Evolutionary conservation across 1,139 yeast species (phyloP).

Genomic region (Magnusiomyces suaveolens): DNA sequence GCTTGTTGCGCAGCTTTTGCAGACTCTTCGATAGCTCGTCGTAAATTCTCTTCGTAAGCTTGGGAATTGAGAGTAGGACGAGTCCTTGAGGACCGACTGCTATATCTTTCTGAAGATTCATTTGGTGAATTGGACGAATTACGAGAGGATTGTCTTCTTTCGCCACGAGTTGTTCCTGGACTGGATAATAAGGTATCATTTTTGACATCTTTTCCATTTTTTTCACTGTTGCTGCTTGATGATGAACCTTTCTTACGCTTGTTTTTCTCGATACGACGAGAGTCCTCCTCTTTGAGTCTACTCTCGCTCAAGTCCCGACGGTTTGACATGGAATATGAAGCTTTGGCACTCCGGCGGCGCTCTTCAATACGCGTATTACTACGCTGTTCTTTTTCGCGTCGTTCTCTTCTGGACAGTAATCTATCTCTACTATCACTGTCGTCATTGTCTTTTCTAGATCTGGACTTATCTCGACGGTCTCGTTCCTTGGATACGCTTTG

Average conservation of each 20-base stretch:
- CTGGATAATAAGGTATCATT: neutral
- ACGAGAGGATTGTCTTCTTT: neutral
- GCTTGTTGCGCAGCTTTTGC: conserved; percentile 30
- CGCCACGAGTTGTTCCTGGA: neutral
- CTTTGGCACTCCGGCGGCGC: neutral
- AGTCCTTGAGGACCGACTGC: conserved; percentile 7
- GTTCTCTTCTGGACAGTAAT: neutral
- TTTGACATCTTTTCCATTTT: neutral
- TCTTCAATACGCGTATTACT: neutral
- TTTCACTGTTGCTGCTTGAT: neutral
- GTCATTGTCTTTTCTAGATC: conserved; percentile 14
- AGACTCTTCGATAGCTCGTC: conserved; percentile 62
- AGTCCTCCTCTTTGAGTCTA: neutral
- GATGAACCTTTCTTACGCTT: neutral
- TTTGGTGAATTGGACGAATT: conserved; percentile 2
- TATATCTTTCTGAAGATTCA: conserved; percentile 1
- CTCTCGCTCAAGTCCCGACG: neutral
- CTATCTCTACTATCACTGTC: neutral
- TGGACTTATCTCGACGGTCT: neutral
- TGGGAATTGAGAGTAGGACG: conserved; percentile 11
- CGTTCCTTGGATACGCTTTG: neutral
- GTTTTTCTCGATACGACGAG: neutral
- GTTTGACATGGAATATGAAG: neutral
- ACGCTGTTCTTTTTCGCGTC: neutral
- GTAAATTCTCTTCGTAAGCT: conserved; percentile 56